Evolutionary conservation across 2,329 filamentous ascomycete species (phyloP).

Genomic region (Botrytis sinoallii): DNA sequence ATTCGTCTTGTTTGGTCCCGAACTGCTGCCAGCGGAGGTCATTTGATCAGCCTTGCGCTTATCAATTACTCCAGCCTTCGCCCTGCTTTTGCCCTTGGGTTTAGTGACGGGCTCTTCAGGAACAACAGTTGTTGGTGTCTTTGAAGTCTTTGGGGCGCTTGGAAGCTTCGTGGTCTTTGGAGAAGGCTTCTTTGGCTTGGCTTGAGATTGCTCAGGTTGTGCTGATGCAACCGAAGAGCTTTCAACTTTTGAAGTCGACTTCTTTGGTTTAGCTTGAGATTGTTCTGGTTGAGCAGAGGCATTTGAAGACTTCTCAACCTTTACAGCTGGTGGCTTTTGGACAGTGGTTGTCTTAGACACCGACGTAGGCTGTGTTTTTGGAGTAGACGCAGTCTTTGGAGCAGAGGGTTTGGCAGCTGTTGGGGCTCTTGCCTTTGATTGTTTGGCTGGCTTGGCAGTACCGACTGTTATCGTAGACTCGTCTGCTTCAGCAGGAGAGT

Average conservation of each 20-base stretch:
- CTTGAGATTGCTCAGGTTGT: background rate
- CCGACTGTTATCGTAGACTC: background rate
- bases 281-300: background rate
- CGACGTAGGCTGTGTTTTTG: background rate
- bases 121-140: background rate
- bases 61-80: slow-evolving; percentile 3
- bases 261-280: slow-evolving; percentile 1
- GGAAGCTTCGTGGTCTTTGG: background rate
- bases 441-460: background rate
- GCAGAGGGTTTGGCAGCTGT: background rate
- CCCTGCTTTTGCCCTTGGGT: background rate
- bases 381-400: background rate
- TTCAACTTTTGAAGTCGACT: background rate
- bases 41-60: slow-evolving; percentile 17
- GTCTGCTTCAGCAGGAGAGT: background rate
- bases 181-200: slow-evolving; percentile 5
- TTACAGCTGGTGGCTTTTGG: background rate
- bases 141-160: background rate
- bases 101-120: background rate
- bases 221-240: background rate
- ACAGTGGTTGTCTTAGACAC: background rate
- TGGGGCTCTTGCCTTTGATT: background rate
- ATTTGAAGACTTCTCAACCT: background rate
- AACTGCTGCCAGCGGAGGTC: background rate
- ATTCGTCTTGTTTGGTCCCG: slow-evolving; percentile 15